phyloP scores from a whole-genome alignment of 129 eudicot species.

The Pseudognaphalium luteoalbum region DNA sequence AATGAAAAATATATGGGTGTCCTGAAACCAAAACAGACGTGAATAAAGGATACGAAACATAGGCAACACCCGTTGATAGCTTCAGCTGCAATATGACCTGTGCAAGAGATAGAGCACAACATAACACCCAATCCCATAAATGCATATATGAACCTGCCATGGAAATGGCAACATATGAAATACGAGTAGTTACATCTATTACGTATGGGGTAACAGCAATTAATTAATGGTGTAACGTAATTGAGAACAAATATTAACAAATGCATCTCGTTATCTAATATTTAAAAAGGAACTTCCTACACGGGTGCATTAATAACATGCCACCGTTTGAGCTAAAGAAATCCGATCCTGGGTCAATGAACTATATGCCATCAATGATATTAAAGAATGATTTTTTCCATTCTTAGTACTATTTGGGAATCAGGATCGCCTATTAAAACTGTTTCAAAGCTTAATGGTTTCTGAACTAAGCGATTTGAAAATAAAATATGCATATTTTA shows the following conservation, averaged over 20 bases:
- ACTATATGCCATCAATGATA: background rate
- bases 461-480: background rate
- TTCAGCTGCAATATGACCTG: constrained; percentile 85
- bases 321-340: background rate
- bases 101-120: constrained; percentile 60
- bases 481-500: no score
- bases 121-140: constrained; percentile 70
- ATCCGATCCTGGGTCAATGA: background rate
- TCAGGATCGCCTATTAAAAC: no score
- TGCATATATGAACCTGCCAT: constrained; percentile 81
- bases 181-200: background rate
- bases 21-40: background rate
- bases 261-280: background rate
- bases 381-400: background rate
- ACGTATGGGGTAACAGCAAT: no score
- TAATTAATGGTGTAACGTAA: no score
- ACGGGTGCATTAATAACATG: background rate
- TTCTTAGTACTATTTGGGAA: no score
- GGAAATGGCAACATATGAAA: constrained; percentile 6
- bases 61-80: constrained; percentile 76
- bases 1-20: background rate
- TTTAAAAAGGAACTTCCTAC: background rate
- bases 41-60: constrained; percentile 76
- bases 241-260: no score
- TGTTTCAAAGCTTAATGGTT: background rate